Percentiles rank a stretch among this genome's conserved stretches.
These are phyloP conservation scores for Aspergillus fijiensis DNA, from an alignment of 2,329 filamentous ascomycete genomes.

Conservation along the genomic window DNA sequence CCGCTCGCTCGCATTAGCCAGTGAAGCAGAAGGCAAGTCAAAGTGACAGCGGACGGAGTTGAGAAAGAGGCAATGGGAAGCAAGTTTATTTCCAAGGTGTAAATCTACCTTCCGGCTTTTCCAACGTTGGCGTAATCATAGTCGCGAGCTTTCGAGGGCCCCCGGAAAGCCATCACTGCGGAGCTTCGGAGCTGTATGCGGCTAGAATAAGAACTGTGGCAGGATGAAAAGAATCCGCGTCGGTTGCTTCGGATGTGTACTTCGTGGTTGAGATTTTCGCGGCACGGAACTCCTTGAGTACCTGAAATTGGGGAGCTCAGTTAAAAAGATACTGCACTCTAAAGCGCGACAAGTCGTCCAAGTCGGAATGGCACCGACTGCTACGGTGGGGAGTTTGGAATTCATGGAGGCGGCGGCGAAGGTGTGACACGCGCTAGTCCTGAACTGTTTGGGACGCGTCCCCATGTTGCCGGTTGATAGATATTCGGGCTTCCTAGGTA, in stretches of 20 bases:
- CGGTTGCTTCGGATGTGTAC: neutral
- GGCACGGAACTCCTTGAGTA: neutral
- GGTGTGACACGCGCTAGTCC: slow-evolving; percentile 34
- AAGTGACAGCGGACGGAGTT: neutral
- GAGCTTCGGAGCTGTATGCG: slow-evolving; percentile 15
- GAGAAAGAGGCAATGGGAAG: slow-evolving; percentile 6
- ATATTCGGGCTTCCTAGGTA: neutral
- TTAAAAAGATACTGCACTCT: neutral
- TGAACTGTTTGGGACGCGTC: slow-evolving; percentile 37
- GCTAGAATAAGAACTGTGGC: neutral
- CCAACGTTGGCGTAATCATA: slow-evolving; percentile 51
- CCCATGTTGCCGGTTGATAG: neutral
- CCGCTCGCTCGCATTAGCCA: slow-evolving; percentile 20
- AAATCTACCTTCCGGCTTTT: slow-evolving; percentile 46
- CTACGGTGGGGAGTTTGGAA: slow-evolving; percentile 25
- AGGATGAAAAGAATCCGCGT: neutral
- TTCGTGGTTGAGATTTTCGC: neutral
- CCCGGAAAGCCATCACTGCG: slow-evolving; percentile 40
- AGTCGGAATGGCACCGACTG: neutral
- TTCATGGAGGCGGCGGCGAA: slow-evolving; percentile 24
- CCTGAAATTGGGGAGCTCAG: neutral
- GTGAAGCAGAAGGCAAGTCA: neutral
- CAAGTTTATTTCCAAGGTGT: neutral
- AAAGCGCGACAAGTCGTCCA: neutral
- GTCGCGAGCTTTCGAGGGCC: slow-evolving; percentile 44